phyloP scores from a whole-genome alignment of 2,329 filamentous ascomycete species.

The Talaromyces sp. region DNA sequence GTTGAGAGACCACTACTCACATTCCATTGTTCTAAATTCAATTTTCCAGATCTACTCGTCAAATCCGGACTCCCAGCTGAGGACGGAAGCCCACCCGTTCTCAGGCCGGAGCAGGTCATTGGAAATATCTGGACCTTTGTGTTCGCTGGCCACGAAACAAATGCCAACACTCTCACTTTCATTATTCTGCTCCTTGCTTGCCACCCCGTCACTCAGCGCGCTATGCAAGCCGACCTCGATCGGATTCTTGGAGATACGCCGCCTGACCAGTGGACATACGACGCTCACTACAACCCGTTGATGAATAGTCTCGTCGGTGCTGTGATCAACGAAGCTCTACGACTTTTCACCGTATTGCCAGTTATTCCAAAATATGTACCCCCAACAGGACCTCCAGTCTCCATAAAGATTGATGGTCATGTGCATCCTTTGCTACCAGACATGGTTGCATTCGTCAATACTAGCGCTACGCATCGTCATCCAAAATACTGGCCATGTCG shows the following conservation, averaged over 20 bases:
- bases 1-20: not conserved
- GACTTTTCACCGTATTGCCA: not conserved
- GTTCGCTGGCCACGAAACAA: not conserved
- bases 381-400: not conserved
- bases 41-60: not conserved
- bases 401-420: not conserved
- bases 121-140: not conserved
- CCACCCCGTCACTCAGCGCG: not conserved
- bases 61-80: not conserved
- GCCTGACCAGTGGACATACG: not conserved
- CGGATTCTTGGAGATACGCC: not conserved
- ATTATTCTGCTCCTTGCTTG: not conserved
- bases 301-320: not conserved
- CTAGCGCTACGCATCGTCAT: not conserved
- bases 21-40: not conserved
- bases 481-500: not conserved
- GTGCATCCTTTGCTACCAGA: not conserved
- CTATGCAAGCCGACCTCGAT: not conserved
- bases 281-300: not conserved
- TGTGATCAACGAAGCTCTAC: not conserved
- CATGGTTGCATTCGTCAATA: not conserved
- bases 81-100: not conserved
- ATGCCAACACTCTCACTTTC: constrained; percentile 1
- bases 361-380: not conserved
- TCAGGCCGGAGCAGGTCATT: not conserved